Percentiles rank a stretch among this genome's conserved stretches.
Evolutionary conservation across 78 protist genomes (phyloP).

Genomic region (Paratrimastix pyriformis): DNA sequence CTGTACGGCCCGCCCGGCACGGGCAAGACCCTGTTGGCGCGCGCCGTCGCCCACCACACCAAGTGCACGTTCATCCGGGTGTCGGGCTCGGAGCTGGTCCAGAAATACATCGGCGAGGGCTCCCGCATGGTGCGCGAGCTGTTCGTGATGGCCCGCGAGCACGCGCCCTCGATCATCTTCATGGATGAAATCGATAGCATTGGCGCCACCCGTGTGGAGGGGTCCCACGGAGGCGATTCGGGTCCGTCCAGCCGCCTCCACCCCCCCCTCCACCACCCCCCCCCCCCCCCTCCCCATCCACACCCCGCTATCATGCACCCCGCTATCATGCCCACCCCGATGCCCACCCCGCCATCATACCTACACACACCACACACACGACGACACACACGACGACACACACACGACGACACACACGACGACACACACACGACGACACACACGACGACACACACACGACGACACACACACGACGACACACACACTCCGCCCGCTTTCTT

Average conservation of each 20-base stretch:
- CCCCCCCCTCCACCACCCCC: too few species aligned
- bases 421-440: too few species aligned
- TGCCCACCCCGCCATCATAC: too few species aligned
- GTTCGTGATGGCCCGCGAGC: conserved; percentile 98
- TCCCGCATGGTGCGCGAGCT: conserved; percentile 98
- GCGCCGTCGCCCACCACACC: conserved; percentile 99
- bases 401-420: too few species aligned
- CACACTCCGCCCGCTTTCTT: too few species aligned
- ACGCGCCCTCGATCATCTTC: conserved; percentile 98
- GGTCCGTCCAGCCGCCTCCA: conserved; percentile 42
- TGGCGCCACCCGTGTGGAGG: conserved; percentile 44
- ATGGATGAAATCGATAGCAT: conserved; percentile 99
- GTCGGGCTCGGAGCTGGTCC: conserved; percentile 96
- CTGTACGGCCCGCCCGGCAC: conserved; percentile 88
- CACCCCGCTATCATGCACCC: too few species aligned
- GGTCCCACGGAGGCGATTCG: conserved; percentile 60
- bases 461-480: too few species aligned
- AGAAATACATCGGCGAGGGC: conserved; percentile 99
- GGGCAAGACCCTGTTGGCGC: conserved; percentile 96
- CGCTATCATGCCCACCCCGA: too few species aligned
- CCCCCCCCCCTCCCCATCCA: too few species aligned
- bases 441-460: too few species aligned
- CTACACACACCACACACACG: too few species aligned
- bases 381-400: too few species aligned
- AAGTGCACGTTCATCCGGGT: conserved; percentile 98